phyloP scores from a whole-genome alignment of 371 early-diverging fungal genomes.

The Dichotomocladium elegans region DNA sequence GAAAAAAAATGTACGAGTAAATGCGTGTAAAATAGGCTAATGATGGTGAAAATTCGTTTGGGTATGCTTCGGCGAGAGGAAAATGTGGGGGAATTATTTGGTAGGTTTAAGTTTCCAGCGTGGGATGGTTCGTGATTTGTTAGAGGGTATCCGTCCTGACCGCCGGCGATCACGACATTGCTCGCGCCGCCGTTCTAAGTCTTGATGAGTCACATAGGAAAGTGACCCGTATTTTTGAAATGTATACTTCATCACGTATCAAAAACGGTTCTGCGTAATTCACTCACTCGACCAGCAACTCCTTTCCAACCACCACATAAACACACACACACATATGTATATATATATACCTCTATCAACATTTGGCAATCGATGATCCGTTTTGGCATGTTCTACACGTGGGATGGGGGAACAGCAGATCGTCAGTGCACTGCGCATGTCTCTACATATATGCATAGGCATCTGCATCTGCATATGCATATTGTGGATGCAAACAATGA shows the following conservation, averaged over 20 bases:
- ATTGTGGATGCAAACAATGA: background rate
- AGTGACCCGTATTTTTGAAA: slow-evolving; percentile 40
- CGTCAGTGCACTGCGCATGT: too few species aligned
- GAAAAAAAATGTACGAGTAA: background rate
- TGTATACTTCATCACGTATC: slow-evolving; percentile 15
- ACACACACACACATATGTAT: too few species aligned
- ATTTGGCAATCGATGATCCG: slow-evolving; percentile 61
- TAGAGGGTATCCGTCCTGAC: slow-evolving; percentile 9
- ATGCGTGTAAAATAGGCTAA: background rate
- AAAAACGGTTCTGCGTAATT: slow-evolving; percentile 15
- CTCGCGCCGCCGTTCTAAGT: slow-evolving; percentile 48
- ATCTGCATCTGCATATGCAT: background rate
- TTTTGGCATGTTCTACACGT: slow-evolving; percentile 57
- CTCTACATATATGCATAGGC: too few species aligned
- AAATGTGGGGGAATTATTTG: too few species aligned
- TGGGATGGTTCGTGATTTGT: slow-evolving; percentile 8
- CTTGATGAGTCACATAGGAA: slow-evolving; percentile 48
- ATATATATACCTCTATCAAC: slow-evolving; percentile 51
- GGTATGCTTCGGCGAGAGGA: too few species aligned
- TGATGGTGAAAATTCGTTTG: background rate
- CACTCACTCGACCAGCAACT: background rate
- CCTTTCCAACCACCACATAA: too few species aligned
- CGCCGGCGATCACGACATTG: slow-evolving; percentile 32
- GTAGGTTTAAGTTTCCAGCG: background rate
- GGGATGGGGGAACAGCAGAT: too few species aligned